Evolutionary conservation across 805 yeast genomes (phyloP).

Genomic region (Lachancea mirantina): DNA sequence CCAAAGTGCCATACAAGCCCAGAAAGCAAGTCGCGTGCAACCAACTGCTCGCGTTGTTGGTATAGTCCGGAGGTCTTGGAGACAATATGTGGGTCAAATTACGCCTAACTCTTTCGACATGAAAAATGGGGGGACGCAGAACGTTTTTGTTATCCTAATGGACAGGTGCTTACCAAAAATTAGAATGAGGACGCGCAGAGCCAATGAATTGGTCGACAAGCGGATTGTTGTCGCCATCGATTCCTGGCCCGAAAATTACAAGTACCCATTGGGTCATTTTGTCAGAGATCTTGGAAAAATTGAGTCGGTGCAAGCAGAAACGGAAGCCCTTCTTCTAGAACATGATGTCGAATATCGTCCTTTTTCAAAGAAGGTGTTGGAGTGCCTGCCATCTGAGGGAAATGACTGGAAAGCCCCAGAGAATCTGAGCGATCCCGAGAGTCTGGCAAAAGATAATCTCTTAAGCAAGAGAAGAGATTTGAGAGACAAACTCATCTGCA

Average conservation of each 20-base stretch:
- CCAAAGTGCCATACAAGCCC: slow-evolving; percentile 66
- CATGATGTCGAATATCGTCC: slow-evolving; percentile 97
- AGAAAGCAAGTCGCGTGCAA: slow-evolving; percentile 46
- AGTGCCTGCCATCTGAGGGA: slow-evolving; percentile 90
- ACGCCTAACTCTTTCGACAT: slow-evolving; percentile 67
- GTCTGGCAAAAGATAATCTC: slow-evolving; percentile 40
- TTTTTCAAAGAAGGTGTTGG: slow-evolving; percentile 83
- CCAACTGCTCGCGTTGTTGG: slow-evolving; percentile 96
- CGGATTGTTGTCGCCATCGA: slow-evolving; percentile 91
- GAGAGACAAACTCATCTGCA: slow-evolving; percentile 83
- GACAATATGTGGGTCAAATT: slow-evolving; percentile 91
- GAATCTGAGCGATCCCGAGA: slow-evolving; percentile 46
- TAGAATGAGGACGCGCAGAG: slow-evolving; percentile 80
- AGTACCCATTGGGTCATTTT: slow-evolving; percentile 91
- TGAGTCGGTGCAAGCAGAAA: slow-evolving; percentile 91
- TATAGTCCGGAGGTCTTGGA: slow-evolving; percentile 84
- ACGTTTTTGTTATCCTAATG: slow-evolving; percentile 81
- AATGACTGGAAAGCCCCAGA: slow-evolving; percentile 88
- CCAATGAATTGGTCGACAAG: slow-evolving; percentile 73
- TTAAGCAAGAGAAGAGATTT: slow-evolving; percentile 66
- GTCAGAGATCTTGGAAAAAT: slow-evolving; percentile 83
- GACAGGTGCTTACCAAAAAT: slow-evolving; percentile 83
- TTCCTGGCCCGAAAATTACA: slow-evolving; percentile 80
- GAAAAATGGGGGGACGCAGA: slow-evolving; percentile 55
- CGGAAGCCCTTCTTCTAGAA: slow-evolving; percentile 87